phyloP scores from a whole-genome alignment of 148 eudicot genomes.

The Camellia granthamiana region DNA sequence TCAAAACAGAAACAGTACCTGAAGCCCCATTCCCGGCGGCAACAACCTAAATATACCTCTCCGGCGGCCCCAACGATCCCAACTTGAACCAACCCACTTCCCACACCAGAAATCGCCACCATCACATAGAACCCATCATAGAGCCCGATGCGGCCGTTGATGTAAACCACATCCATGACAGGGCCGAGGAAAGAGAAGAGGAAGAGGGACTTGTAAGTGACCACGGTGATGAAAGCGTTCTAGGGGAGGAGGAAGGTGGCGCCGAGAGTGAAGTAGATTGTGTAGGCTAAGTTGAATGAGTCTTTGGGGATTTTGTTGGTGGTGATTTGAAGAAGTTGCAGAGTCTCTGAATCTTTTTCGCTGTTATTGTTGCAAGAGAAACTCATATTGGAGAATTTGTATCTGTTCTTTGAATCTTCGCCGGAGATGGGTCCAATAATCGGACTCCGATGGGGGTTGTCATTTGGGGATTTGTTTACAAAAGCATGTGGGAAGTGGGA shows the following conservation, averaged over 20 bases:
- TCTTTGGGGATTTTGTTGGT: constrained; percentile 44
- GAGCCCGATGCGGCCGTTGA: constrained; percentile 52
- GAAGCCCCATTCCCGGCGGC: constrained; percentile 72
- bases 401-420: background rate
- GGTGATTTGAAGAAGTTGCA: background rate
- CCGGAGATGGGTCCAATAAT: background rate
- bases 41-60: constrained; percentile 74
- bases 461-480: no score
- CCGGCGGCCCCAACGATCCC: constrained; percentile 72
- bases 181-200: constrained; percentile 54
- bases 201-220: constrained; percentile 51
- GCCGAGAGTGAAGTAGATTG: constrained; percentile 64
- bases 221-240: constrained; percentile 76
- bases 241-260: constrained; percentile 60
- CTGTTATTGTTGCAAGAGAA: background rate
- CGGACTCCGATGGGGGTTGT: background rate
- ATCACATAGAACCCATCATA: constrained; percentile 63
- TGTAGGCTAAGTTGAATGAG: constrained; percentile 58
- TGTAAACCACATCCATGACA: constrained; percentile 46
- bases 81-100: constrained; percentile 78
- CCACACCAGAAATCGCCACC: constrained; percentile 61
- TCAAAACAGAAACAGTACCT: background rate
- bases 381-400: background rate
- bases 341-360: background rate
- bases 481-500: no score